Evolutionary conservation across 306 rosid genomes (phyloP).

Genomic region (Inga oerstediana): DNA sequence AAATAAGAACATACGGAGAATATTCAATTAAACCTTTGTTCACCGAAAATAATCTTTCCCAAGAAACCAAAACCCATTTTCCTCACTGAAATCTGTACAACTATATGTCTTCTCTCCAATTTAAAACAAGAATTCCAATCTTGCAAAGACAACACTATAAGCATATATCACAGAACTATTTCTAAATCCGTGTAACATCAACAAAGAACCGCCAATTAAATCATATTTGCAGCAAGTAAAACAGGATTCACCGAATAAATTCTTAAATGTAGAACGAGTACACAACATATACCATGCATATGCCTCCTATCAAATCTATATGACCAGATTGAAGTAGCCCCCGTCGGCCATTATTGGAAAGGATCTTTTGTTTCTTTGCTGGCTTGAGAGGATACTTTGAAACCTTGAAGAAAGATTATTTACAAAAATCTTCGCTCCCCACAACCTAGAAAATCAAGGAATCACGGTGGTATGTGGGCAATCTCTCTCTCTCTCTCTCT

Average conservation of each 20-base stretch:
- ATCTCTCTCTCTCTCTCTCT: background rate
- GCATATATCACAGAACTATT: background rate
- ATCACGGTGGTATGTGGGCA: background rate
- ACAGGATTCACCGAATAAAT: background rate
- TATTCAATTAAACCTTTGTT: constrained; percentile 12
- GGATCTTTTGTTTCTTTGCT: background rate
- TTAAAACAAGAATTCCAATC: constrained; percentile 6
- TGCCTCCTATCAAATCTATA: constrained; percentile 7
- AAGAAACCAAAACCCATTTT: constrained; percentile 7
- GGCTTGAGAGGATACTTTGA: background rate
- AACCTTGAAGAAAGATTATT: background rate
- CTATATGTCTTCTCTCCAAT: constrained; percentile 5
- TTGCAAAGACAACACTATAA: background rate
- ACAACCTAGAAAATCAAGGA: constrained; percentile 6
- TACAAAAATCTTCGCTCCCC: background rate
- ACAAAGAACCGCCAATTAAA: background rate
- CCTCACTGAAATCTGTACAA: constrained; percentile 10
- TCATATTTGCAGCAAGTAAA: background rate
- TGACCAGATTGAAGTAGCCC: background rate
- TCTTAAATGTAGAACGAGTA: background rate
- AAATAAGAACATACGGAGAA: background rate
- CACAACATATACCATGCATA: constrained; percentile 8
- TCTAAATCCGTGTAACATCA: constrained; percentile 14
- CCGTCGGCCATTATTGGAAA: background rate
- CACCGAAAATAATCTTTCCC: constrained; percentile 7